These are phyloP conservation scores for Scedosporium apiospermum DNA, from an alignment of 2,329 filamentous ascomycete genomes.

Conservation along the genomic window DNA sequence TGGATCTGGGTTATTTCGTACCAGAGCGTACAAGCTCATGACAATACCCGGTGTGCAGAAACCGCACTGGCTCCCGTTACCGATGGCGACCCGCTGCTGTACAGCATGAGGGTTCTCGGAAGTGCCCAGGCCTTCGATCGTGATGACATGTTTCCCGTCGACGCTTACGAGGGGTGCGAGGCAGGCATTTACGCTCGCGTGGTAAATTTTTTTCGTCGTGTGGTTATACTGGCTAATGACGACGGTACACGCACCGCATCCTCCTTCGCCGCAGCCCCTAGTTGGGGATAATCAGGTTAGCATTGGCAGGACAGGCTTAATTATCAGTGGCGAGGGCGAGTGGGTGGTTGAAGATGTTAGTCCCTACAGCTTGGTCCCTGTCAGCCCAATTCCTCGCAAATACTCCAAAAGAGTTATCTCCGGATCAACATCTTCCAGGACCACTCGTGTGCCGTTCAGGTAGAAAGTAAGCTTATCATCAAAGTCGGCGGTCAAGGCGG, in stretches of 20 bases:
- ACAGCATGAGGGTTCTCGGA: constrained; percentile 78
- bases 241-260: constrained; percentile 92
- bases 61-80: constrained; percentile 84
- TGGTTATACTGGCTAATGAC: constrained; percentile 91
- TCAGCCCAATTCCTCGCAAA: constrained; percentile 81
- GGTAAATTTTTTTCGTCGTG: constrained; percentile 85
- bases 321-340: neutral
- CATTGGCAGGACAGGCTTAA: neutral
- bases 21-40: constrained; percentile 90
- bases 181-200: constrained; percentile 94
- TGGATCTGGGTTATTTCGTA: constrained; percentile 73
- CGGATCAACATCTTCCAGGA: constrained; percentile 78
- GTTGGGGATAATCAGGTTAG: neutral
- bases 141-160: constrained; percentile 97
- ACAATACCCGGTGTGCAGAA: constrained; percentile 98
- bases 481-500: constrained; percentile 58
- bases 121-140: constrained; percentile 90
- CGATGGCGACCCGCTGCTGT: constrained; percentile 83
- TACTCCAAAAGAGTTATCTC: constrained; percentile 91
- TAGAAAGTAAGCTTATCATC: constrained; percentile 88
- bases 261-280: constrained; percentile 85
- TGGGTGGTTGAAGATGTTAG: neutral
- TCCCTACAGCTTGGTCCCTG: constrained; percentile 76
- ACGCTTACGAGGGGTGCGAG: constrained; percentile 85
- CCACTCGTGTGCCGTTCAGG: constrained; percentile 85